Evolutionary conservation across 2,329 filamentous ascomycete genomes (phyloP).

Genomic region (Sarocladium strictum): DNA sequence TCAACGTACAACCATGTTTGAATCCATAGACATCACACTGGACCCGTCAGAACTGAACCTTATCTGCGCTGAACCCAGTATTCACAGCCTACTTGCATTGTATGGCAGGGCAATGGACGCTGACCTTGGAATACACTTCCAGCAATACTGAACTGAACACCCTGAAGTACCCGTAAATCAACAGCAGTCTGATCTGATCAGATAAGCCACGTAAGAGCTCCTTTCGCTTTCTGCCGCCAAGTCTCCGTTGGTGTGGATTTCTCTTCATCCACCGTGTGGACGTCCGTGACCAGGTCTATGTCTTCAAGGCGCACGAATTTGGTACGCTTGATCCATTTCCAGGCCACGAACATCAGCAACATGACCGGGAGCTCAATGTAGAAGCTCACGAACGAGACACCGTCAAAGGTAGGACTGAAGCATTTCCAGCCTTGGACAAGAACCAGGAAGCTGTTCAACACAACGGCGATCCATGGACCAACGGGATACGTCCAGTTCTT

Average conservation of each 20-base stretch:
- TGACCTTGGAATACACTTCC: no score
- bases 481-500: conserved; percentile 62
- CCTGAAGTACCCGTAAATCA: no score
- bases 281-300: conserved; percentile 42
- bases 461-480: conserved; percentile 28
- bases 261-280: conserved; percentile 34
- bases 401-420: conserved; percentile 53
- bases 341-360: conserved; percentile 58
- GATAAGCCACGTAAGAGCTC: conserved; percentile 21
- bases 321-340: conserved; percentile 66
- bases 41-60: no score
- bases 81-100: no score
- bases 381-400: conserved; percentile 56
- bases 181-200: background rate
- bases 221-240: conserved; percentile 41
- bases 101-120: no score
- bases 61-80: no score
- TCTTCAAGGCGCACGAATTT: conserved; percentile 49
- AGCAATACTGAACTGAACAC: no score
- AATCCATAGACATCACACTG: no score
- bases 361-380: conserved; percentile 60
- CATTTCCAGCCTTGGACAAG: conserved; percentile 59
- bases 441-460: conserved; percentile 54
- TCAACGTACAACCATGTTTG: no score
- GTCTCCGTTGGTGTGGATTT: conserved; percentile 19